Conservation (phyloP, 345 rosid species). For the Mangifera indica region DNA sequence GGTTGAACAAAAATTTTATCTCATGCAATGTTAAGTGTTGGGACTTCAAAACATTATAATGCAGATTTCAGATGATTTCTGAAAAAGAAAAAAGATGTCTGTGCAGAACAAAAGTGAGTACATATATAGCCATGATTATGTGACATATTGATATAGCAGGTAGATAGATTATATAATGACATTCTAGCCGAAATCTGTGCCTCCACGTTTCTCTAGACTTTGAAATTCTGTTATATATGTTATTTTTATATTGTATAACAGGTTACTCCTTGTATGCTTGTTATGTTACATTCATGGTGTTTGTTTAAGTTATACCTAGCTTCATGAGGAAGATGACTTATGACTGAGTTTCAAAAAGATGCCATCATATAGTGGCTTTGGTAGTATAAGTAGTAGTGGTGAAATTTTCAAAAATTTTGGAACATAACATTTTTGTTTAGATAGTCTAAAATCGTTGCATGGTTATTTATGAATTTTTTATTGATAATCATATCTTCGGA, state of each 20-base stretch:
- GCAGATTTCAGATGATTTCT: not conserved
- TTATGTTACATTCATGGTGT: not conserved
- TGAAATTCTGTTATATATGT: not conserved
- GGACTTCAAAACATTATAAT: not conserved
- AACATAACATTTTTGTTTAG: not conserved
- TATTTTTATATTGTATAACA: not conserved
- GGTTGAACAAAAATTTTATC: not conserved
- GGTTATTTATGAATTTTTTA: not conserved
- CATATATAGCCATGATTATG: not conserved
- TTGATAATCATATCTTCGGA: slow-evolving; percentile 13
- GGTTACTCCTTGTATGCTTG: slow-evolving; percentile 9
- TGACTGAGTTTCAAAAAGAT: not conserved
- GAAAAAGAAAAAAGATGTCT: not conserved
- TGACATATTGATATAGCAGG: not conserved
- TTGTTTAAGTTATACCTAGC: not conserved
- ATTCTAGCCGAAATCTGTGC: not conserved
- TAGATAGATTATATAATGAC: too few species aligned
- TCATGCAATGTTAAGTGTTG: not conserved
- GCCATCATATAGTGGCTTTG: not conserved
- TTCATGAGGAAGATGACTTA: not conserved
- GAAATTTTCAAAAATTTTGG: not conserved
- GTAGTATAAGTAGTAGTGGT: not conserved
- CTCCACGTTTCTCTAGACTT: not conserved
- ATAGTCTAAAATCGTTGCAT: not conserved
- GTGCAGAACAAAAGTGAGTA: not conserved